Conservation (phyloP, 2,329 filamentous ascomycete species). For the Fusarium domesticum region DNA sequence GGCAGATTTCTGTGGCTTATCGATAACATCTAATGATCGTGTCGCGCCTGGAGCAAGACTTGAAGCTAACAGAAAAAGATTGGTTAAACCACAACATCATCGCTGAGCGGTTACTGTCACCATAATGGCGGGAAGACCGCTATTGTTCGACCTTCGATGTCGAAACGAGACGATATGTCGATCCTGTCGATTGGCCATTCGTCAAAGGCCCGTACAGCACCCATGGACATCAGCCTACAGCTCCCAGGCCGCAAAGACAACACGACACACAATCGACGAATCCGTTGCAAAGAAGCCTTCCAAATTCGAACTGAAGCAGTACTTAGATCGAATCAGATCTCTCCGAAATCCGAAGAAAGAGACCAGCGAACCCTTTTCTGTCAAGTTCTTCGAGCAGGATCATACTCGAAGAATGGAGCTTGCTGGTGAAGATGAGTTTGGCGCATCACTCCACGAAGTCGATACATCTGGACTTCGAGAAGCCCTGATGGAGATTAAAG, state of each 20-base stretch:
- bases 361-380: conserved; percentile 27
- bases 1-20: conserved; percentile 28
- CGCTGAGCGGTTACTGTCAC: conserved; percentile 4
- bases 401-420: conserved; percentile 38
- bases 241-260: conserved; percentile 27
- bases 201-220: conserved; percentile 25
- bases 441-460: conserved; percentile 35
- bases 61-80: background rate
- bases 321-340: conserved; percentile 29
- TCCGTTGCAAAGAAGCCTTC: conserved; percentile 25
- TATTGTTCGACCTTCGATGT: conserved; percentile 35
- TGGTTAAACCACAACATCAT: conserved; percentile 6
- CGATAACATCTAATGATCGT: conserved; percentile 28
- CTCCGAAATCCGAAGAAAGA: conserved; percentile 21
- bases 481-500: conserved; percentile 39
- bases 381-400: conserved; percentile 50
- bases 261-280: conserved; percentile 14
- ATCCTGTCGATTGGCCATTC: conserved; percentile 35
- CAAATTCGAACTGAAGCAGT: conserved; percentile 27
- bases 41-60: background rate
- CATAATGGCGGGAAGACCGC: conserved; percentile 38
- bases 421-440: conserved; percentile 40
- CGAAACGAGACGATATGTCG: conserved; percentile 38
- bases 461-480: conserved; percentile 37
- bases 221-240: conserved; percentile 35